Percentiles rank a stretch among this genome's conserved stretches.
Conservation (phyloP, 257 asterid genomes). For the Solanum virginianum region DNA sequence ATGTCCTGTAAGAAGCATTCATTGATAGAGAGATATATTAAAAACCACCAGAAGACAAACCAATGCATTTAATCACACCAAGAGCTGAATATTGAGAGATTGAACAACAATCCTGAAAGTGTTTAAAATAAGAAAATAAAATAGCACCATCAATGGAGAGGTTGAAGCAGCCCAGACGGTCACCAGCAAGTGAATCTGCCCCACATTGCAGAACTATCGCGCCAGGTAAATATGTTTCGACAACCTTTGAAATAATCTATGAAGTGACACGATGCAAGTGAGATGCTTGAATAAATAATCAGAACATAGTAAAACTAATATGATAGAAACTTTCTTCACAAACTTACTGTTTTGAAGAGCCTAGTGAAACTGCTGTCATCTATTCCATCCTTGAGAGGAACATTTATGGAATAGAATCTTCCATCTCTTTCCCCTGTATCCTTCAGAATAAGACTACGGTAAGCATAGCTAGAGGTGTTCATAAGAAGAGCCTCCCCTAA, state of each 20-base stretch:
- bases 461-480: background rate
- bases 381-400: constrained; percentile 93
- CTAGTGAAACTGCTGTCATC: constrained; percentile 82
- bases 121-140: constrained; percentile 12
- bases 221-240: constrained; percentile 89
- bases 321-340: background rate
- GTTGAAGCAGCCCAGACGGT: constrained; percentile 97
- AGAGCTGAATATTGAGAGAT: constrained; percentile 1
- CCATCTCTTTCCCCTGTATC: constrained; percentile 97
- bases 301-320: background rate
- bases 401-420: constrained; percentile 86
- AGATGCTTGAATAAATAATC: background rate
- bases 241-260: constrained; percentile 81
- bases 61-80: background rate
- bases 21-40: background rate
- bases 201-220: constrained; percentile 99
- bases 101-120: background rate
- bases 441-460: constrained; percentile 40
- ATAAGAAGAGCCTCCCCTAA: background rate
- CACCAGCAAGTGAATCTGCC: constrained; percentile 99
- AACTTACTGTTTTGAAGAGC: constrained; percentile 73
- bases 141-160: constrained; percentile 94
- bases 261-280: constrained; percentile 11
- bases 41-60: background rate
- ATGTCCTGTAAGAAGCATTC: constrained; percentile 53